phyloP scores from a whole-genome alignment of 1,139 yeast genomes.

The Geotrichum europaeum region DNA sequence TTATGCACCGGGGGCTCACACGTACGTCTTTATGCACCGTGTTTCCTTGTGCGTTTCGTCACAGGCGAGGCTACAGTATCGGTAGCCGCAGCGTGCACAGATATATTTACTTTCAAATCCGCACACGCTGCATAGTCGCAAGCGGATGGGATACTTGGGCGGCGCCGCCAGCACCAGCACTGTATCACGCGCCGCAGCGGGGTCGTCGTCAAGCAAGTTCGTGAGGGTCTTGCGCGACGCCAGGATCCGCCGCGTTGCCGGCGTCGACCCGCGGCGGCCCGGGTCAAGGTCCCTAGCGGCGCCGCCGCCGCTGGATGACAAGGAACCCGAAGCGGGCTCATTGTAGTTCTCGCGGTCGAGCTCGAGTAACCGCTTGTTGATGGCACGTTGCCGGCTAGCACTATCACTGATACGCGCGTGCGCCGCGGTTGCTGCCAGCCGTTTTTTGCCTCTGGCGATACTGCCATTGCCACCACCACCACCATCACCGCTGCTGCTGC shows the following conservation, averaged over 20 bases:
- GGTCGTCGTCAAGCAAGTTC: slow-evolving; percentile 41
- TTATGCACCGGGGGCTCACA: no score
- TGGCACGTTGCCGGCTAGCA: slow-evolving; percentile 29
- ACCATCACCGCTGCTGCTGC: background rate
- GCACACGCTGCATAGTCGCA: slow-evolving; percentile 37
- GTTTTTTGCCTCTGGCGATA: slow-evolving; percentile 1
- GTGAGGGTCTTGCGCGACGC: slow-evolving; percentile 37
- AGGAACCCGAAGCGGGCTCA: slow-evolving; percentile 22
- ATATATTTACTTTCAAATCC: slow-evolving; percentile 39
- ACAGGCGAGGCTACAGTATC: slow-evolving; percentile 37
- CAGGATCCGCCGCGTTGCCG: slow-evolving; percentile 33
- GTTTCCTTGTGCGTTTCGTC: slow-evolving; percentile 39
- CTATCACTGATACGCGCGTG: slow-evolving; percentile 7
- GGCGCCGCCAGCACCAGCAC: slow-evolving; percentile 30
- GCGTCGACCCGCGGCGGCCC: slow-evolving; percentile 13
- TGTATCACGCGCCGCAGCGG: slow-evolving; percentile 29
- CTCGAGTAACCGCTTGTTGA: slow-evolving; percentile 35
- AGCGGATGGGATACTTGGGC: slow-evolving; percentile 34
- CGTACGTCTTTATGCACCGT: slow-evolving; percentile 35
- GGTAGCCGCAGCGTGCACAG: slow-evolving; percentile 36
- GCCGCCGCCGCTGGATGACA: slow-evolving; percentile 2
- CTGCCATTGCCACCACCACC: slow-evolving; percentile 1
- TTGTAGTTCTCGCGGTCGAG: slow-evolving; percentile 39
- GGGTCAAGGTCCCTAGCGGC: slow-evolving; percentile 23
- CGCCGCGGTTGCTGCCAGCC: background rate